Percentiles rank a stretch among this genome's conserved stretches.
phyloP scores from a whole-genome alignment of 2,329 filamentous ascomycete species.

The Aspergillus ruber region DNA sequence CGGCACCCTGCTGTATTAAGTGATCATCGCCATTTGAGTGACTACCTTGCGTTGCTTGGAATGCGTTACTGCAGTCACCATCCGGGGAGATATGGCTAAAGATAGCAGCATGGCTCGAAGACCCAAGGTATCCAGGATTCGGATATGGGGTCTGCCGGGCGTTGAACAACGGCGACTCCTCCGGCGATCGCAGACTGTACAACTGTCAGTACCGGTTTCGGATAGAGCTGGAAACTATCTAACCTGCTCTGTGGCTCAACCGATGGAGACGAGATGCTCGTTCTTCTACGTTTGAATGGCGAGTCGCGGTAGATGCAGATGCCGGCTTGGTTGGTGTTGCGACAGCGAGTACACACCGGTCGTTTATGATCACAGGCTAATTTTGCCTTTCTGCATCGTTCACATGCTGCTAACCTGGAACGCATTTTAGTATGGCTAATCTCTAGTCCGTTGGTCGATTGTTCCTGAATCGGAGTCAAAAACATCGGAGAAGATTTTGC shows the following conservation, averaged over 20 bases:
- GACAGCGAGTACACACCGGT: constrained; percentile 2
- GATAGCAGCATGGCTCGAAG: constrained; percentile 23
- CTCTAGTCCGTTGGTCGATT: background rate
- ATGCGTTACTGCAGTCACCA: constrained; percentile 4
- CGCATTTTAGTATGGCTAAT: constrained; percentile 25
- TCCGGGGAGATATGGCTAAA: constrained; percentile 22
- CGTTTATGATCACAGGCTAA: constrained; percentile 2
- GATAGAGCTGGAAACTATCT: background rate
- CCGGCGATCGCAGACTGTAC: constrained; percentile 9
- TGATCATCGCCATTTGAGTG: constrained; percentile 16
- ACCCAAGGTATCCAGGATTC: constrained; percentile 23
- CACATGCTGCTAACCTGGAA: constrained; percentile 1
- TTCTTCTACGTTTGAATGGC: constrained; percentile 18
- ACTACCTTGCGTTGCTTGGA: constrained; percentile 1
- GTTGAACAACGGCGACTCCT: constrained; percentile 14
- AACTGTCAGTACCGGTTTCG: background rate
- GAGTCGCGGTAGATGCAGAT: constrained; percentile 22
- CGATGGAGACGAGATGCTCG: constrained; percentile 3
- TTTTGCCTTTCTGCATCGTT: constrained; percentile 3
- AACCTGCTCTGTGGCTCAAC: background rate
- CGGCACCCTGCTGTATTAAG: constrained; percentile 18
- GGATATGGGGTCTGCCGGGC: constrained; percentile 20
- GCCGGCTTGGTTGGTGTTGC: constrained; percentile 12
- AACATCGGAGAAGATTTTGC: background rate
- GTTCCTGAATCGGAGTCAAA: background rate